These are phyloP conservation scores for Penicillium sp. DNA, from an alignment of 2,329 filamentous ascomycete species.

Conservation along the genomic window DNA sequence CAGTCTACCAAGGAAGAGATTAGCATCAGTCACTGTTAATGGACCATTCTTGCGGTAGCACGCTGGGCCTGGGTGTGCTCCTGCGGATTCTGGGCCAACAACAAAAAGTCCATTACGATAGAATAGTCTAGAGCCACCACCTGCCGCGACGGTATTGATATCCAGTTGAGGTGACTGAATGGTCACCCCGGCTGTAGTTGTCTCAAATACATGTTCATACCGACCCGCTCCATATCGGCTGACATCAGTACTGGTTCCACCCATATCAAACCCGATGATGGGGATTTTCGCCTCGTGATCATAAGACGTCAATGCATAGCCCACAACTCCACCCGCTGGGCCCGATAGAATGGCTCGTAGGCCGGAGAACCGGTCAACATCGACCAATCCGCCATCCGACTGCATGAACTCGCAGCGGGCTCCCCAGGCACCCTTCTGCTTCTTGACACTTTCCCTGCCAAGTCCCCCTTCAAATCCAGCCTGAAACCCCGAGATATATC, in stretches of 20 bases:
- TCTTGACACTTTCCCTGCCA: slow-evolving; percentile 71
- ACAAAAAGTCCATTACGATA: slow-evolving; percentile 58
- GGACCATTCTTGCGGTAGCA: slow-evolving; percentile 90
- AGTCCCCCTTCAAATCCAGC: slow-evolving; percentile 78
- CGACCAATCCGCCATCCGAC: slow-evolving; percentile 68
- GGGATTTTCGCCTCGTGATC: slow-evolving; percentile 75
- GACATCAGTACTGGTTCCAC: slow-evolving; percentile 85
- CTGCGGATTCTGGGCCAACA: slow-evolving; percentile 84
- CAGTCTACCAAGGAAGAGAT: slow-evolving; percentile 77
- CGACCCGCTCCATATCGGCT: slow-evolving; percentile 78
- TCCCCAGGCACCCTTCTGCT: slow-evolving; percentile 62
- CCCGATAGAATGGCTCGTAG: slow-evolving; percentile 83
- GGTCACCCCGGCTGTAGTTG: slow-evolving; percentile 83
- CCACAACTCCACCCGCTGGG: slow-evolving; percentile 89
- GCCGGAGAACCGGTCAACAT: slow-evolving; percentile 66
- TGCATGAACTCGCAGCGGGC: slow-evolving; percentile 94
- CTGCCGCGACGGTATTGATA: slow-evolving; percentile 88
- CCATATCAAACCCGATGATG: slow-evolving; percentile 93
- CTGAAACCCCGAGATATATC: slow-evolving; percentile 75
- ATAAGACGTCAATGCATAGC: slow-evolving; percentile 85
- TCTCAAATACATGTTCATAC: slow-evolving; percentile 91
- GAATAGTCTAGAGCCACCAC: slow-evolving; percentile 68
- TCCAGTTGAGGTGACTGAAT: slow-evolving; percentile 87
- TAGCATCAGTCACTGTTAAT: slow-evolving; percentile 90
- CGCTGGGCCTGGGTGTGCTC: slow-evolving; percentile 84